Conservation (phyloP, 2,329 filamentous ascomycete genomes). For the Aspergillus viridinutans region DNA sequence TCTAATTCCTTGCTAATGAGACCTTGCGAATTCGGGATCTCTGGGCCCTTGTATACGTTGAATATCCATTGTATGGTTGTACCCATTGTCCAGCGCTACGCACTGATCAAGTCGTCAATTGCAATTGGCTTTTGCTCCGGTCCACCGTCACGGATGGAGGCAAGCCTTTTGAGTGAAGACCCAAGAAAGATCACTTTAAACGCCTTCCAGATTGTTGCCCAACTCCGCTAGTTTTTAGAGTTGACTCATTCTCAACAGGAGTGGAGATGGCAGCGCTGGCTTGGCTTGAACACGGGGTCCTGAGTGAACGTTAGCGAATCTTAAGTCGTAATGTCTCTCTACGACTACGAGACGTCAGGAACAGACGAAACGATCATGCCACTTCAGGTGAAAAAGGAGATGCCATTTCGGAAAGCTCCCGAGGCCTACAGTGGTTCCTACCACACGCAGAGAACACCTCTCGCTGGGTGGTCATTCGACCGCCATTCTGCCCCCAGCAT, state of each 20-base stretch:
- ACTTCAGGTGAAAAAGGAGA: not conserved
- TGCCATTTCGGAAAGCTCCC: not conserved
- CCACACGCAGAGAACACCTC: not conserved
- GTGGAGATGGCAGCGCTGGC: not conserved
- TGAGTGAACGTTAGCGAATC: not conserved
- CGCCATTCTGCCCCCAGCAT: not conserved
- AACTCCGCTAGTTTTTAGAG: constrained; percentile 15
- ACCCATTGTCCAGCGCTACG: not conserved
- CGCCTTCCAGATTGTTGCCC: constrained; percentile 14
- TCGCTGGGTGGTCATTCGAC: no score
- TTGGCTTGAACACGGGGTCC: not conserved
- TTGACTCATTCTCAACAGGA: not conserved
- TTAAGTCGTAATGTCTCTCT: not conserved
- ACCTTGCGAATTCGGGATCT: not conserved
- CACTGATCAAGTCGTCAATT: not conserved
- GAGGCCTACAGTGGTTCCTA: not conserved
- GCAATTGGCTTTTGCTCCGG: not conserved
- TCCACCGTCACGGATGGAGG: not conserved
- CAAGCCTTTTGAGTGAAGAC: not conserved
- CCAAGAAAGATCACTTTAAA: not conserved
- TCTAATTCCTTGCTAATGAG: not conserved
- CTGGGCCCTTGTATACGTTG: not conserved
- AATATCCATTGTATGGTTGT: not conserved
- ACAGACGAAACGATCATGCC: not conserved
- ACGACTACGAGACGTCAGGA: not conserved